These are phyloP conservation scores for Akanthomyces uredinophilus DNA, from an alignment of 2,329 filamentous ascomycete species.

Conservation along the genomic window DNA sequence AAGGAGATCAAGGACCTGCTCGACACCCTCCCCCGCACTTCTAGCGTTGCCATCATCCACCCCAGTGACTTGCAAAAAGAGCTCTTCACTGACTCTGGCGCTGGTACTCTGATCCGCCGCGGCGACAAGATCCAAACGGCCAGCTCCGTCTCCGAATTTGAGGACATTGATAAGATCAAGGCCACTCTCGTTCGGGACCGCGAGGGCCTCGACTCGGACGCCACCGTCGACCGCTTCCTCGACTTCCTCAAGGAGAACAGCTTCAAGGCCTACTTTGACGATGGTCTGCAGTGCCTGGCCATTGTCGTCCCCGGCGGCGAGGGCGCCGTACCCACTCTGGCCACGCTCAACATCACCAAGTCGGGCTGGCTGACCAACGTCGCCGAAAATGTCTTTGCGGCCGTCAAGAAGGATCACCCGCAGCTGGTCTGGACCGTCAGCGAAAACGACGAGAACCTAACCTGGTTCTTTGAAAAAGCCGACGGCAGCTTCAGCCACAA, in stretches of 20 bases:
- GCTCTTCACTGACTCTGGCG: conserved; percentile 91
- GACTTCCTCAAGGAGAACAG: conserved; percentile 69
- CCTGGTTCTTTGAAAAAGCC: conserved; percentile 97
- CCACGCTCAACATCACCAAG: conserved; percentile 90
- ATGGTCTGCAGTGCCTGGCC: conserved; percentile 86
- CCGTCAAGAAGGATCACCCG: conserved; percentile 89
- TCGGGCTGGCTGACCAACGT: conserved; percentile 92
- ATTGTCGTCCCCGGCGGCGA: conserved; percentile 73
- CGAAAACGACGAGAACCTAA: conserved; percentile 91
- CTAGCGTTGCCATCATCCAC: conserved; percentile 95
- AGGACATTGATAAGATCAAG: conserved; percentile 72
- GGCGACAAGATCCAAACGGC: conserved; percentile 83
- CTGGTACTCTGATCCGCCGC: conserved; percentile 84
- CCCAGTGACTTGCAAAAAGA: conserved; percentile 94
- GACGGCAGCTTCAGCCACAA: conserved; percentile 83
- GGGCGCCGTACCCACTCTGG: conserved; percentile 70
- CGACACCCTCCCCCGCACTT: conserved; percentile 81
- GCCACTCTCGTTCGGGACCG: conserved; percentile 75
- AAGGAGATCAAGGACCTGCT: conserved; percentile 94
- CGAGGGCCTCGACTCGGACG: conserved; percentile 73
- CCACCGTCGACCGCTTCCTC: conserved; percentile 82
- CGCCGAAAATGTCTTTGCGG: conserved; percentile 89
- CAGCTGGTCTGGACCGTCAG: conserved; percentile 95
- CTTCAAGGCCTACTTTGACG: conserved; percentile 93
- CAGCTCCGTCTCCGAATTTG: conserved; percentile 66